phyloP scores from a whole-genome alignment of 2,329 filamentous ascomycete species.

The Acephala macrosclerotiorum region DNA sequence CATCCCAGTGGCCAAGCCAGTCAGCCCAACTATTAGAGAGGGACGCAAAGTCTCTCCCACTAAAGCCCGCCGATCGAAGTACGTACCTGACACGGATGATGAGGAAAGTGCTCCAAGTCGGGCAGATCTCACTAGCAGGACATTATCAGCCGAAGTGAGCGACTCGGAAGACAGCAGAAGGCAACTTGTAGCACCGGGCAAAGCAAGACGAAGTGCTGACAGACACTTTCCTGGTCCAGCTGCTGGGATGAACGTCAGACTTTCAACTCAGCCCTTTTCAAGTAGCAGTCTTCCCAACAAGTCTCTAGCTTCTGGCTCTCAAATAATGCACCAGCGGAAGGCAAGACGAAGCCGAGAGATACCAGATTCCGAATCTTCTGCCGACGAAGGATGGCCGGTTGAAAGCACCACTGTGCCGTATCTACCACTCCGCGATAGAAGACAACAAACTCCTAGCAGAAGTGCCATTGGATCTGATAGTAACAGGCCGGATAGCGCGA shows the following conservation, averaged over 20 bases:
- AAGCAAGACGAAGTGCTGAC: slow-evolving; percentile 1
- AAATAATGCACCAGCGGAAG: background rate
- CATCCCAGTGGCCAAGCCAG: background rate
- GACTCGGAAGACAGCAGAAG: background rate
- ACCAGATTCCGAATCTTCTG: slow-evolving; percentile 1
- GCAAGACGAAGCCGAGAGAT: background rate
- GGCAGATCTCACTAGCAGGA: background rate
- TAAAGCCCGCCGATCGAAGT: background rate
- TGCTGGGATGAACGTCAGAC: background rate
- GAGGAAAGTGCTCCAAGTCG: background rate
- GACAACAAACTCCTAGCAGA: too few relatives aligned
- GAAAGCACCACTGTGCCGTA: background rate
- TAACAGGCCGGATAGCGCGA: background rate
- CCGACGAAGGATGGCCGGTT: slow-evolving; percentile 3
- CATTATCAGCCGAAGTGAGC: background rate
- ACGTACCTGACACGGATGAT: background rate
- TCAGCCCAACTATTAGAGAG: background rate
- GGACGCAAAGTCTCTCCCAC: background rate
- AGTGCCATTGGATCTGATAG: background rate
- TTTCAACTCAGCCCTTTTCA: background rate
- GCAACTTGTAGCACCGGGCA: background rate
- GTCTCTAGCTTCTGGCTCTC: background rate
- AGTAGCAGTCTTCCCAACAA: background rate
- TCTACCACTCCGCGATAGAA: background rate
- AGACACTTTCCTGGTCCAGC: background rate